phyloP scores from a whole-genome alignment of 1,284 basidiomycete species.

The Irpex sp. region DNA sequence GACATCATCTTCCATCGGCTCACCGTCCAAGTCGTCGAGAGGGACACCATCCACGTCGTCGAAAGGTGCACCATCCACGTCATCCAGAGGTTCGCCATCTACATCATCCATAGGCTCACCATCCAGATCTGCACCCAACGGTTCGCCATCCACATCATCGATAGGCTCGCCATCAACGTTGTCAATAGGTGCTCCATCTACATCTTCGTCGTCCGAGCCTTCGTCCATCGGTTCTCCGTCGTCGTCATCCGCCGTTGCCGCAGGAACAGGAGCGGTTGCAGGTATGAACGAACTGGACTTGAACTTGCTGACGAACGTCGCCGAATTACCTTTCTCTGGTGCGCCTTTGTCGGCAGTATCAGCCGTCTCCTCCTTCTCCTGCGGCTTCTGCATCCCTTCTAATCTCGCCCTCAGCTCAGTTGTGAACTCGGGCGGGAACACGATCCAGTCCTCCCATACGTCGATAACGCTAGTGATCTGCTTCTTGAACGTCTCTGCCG shows the following conservation, averaged over 20 bases:
- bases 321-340: conserved; percentile 25
- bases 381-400: conserved; percentile 50
- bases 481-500: conserved; percentile 90
- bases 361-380: conserved; percentile 29
- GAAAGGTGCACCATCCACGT: conserved; percentile 36
- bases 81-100: conserved; percentile 36
- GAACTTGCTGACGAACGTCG: conserved; percentile 58
- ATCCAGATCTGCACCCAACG: conserved; percentile 42
- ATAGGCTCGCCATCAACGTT: conserved; percentile 30
- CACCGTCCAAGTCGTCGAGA: conserved; percentile 36
- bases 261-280: conserved; percentile 40
- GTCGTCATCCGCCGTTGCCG: conserved; percentile 35
- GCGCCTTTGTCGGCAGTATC: conserved; percentile 28
- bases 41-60: conserved; percentile 35
- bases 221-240: conserved; percentile 46
- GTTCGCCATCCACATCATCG: conserved; percentile 43
- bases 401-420: conserved; percentile 66
- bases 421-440: conserved; percentile 84
- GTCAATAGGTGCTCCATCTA: conserved; percentile 31
- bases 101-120: conserved; percentile 34
- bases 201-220: conserved; percentile 43
- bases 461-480: conserved; percentile 84
- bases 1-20: conserved; percentile 37
- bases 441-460: conserved; percentile 96
- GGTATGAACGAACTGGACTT: conserved; percentile 77